Evolutionary conservation across 1,284 basidiomycete species (phyloP).

Genomic region (Pseudozyma sp.): DNA sequence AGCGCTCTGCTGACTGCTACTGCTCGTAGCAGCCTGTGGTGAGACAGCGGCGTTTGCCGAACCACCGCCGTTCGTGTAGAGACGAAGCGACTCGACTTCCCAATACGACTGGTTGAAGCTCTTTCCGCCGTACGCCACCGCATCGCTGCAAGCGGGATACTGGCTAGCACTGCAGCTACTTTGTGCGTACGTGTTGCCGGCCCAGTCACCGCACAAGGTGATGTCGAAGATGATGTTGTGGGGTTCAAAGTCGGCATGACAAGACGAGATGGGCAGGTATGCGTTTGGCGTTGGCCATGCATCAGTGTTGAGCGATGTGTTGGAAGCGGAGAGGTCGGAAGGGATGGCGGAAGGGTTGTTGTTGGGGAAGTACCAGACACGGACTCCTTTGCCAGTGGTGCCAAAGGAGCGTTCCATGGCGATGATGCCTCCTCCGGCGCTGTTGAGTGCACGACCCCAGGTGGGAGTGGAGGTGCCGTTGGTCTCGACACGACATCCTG

Average conservation of each 20-base stretch:
- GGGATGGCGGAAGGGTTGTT: constrained; percentile 32
- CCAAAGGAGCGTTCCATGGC: constrained; percentile 65
- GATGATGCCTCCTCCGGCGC: constrained; percentile 58
- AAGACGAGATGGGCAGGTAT: constrained; percentile 55
- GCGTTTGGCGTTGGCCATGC: constrained; percentile 59
- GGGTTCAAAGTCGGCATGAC: constrained; percentile 53
- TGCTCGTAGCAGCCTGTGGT: constrained; percentile 16
- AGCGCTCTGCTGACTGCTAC: constrained; percentile 1
- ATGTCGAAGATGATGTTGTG: constrained; percentile 65
- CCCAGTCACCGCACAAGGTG: constrained; percentile 65
- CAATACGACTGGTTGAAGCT: constrained; percentile 61
- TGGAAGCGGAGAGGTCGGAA: constrained; percentile 46
- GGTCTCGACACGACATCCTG: constrained; percentile 61
- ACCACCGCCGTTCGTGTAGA: constrained; percentile 54
- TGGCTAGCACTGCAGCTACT: constrained; percentile 42
- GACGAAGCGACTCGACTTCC: constrained; percentile 51
- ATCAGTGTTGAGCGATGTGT: constrained; percentile 43
- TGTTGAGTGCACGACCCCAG: constrained; percentile 59
- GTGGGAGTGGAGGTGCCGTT: constrained; percentile 54
- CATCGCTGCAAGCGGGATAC: constrained; percentile 53
- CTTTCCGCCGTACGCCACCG: constrained; percentile 56
- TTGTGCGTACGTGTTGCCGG: constrained; percentile 45
- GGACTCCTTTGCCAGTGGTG: constrained; percentile 58
- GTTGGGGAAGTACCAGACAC: constrained; percentile 64
- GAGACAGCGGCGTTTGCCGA: constrained; percentile 46